Conservation (phyloP, 306 rosid species). For the Psophocarpus tetragonolobus region DNA sequence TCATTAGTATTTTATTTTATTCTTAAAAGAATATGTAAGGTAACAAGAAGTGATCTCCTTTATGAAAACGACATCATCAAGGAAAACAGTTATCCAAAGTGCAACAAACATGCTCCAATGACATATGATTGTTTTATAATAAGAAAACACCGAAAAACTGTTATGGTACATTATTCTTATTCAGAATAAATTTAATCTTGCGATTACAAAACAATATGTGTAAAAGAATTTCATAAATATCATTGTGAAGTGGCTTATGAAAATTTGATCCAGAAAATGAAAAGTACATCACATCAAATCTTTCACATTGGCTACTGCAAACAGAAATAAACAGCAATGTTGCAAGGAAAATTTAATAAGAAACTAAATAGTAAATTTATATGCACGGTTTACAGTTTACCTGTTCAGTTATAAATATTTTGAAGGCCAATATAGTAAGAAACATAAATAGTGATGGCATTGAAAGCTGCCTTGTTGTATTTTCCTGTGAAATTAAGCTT, state of each 20-base stretch:
- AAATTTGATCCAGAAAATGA: constrained; percentile 6
- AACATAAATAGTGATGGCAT: constrained; percentile 84
- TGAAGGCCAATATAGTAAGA: constrained; percentile 73
- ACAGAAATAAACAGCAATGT: not conserved
- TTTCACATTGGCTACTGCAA: constrained; percentile 23
- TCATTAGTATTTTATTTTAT: not conserved
- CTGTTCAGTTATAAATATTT: constrained; percentile 67
- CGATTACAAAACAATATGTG: not conserved
- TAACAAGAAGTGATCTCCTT: constrained; percentile 3
- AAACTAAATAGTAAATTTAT: constrained; percentile 14
- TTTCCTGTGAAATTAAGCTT: constrained; percentile 59
- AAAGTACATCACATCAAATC: constrained; percentile 15
- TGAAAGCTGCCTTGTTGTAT: constrained; percentile 57
- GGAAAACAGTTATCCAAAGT: not conserved
- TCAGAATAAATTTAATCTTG: constrained; percentile 12
- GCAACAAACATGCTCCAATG: constrained; percentile 1
- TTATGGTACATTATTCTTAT: not conserved
- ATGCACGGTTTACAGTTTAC: constrained; percentile 41
- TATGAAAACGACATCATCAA: constrained; percentile 10
- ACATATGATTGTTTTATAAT: not conserved
- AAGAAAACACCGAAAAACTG: constrained; percentile 10
- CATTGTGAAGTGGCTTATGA: constrained; percentile 1
- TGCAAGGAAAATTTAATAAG: constrained; percentile 18
- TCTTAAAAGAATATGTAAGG: not conserved
- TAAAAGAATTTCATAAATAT: constrained; percentile 2